phyloP scores from a whole-genome alignment of 441 rosid species.

The Populus hybrid region DNA sequence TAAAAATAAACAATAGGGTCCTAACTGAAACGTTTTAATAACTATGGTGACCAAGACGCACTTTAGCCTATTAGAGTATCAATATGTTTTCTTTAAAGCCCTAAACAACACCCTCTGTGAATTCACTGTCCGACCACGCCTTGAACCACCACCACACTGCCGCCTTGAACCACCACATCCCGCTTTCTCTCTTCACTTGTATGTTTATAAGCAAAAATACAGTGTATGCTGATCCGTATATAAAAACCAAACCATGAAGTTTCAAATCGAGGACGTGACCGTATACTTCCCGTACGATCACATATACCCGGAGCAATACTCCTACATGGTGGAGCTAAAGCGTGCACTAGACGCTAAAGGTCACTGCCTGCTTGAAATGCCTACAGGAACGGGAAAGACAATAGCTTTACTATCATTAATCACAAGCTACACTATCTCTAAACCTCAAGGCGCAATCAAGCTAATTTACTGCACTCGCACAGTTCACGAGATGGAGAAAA shows the following conservation, averaged over 20 bases:
- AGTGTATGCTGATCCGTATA: background rate
- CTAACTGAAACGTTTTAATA: background rate
- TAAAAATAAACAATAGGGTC: background rate
- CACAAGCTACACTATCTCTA: slow-evolving; percentile 75
- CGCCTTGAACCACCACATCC: background rate
- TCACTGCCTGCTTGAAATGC: slow-evolving; percentile 98
- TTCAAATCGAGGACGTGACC: slow-evolving; percentile 75
- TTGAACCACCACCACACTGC: background rate
- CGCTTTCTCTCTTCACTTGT: background rate
- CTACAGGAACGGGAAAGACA: slow-evolving; percentile 97
- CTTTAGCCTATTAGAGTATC: background rate
- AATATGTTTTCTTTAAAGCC: background rate
- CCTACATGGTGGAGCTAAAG: slow-evolving; percentile 91
- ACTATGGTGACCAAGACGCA: background rate
- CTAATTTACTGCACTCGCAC: slow-evolving; percentile 95
- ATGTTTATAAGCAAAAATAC: background rate
- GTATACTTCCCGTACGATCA: slow-evolving; percentile 91
- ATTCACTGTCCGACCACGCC: background rate
- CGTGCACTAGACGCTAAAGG: slow-evolving; percentile 94
- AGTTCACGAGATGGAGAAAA: slow-evolving; percentile 98
- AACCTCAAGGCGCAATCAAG: slow-evolving; percentile 67
- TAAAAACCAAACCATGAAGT: slow-evolving; percentile 48
- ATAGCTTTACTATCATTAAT: slow-evolving; percentile 87
- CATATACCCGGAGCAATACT: slow-evolving; percentile 88
- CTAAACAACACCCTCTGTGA: background rate